Evolutionary conservation across 371 early-diverging fungal species (phyloP), one percentile per base, ranked within the genome.

Genomic region (Rhizopus delemar): DNA sequence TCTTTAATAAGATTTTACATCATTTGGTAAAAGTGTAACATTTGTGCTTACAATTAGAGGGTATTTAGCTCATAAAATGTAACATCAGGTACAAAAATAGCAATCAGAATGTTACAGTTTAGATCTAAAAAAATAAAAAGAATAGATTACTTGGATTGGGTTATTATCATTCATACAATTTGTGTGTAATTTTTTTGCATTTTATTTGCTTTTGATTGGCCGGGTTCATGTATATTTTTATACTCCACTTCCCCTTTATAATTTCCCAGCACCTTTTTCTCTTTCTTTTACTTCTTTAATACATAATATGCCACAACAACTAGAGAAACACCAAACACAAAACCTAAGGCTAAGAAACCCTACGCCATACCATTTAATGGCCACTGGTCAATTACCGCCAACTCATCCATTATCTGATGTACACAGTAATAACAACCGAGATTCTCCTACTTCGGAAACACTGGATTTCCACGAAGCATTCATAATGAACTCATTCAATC

Each of bases 1-100:
- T 46, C 7, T 13, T 35, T 46, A 35, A 41, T 51, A 41, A 32
- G 53, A 31, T 41, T 63, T 52, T 9, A 60, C 45, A 48, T 67
- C 65, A 39, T 60, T 67, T 38, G 68, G 62, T 41, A 75, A 50
- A 39, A 57, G n/a, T 75, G 78, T 31, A 78, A 58, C 48, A 69
- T 69, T 63, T 75, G 75, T 36, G 75, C 75, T 16, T 74, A 71
- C 11, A 78, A 75, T 51, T 71, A 78, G 51, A 68, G 64, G 28
- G 69, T 63, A 46, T 73, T 66, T 13, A 60, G 64, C 15, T 63
- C 60, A 48, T 75, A 75, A n/a, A 71, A 65, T 4, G 75, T 71
- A 32, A 78, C 71, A 60, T 75, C 22, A 22, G 22, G 22, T 22
- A 22, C 22, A 22, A 22, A 22, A 22, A 2, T 22, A 22, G 22